A percentile compares a stretch with the other conserved stretches of the same genome.
Conservation (phyloP, 2,329 filamentous ascomycete genomes). For the Calonectria naviculata region DNA sequence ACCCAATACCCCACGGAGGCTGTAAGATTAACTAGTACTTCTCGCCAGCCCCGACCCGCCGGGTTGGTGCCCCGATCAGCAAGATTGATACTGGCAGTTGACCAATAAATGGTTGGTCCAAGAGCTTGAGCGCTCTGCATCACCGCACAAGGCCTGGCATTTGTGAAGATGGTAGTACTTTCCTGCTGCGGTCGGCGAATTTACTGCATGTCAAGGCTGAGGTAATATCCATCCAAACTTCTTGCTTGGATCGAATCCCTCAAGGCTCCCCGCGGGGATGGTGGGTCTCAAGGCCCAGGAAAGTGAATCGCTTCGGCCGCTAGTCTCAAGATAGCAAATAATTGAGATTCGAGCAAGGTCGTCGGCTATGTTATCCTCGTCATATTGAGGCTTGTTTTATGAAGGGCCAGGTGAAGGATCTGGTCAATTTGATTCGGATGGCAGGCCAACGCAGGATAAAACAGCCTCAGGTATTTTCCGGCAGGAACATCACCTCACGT, state of each 20-base stretch:
- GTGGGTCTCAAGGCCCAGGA: not conserved
- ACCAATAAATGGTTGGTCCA: conserved; percentile 47
- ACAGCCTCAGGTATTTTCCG: not conserved
- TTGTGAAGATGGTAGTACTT: conserved; percentile 31
- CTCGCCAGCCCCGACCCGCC: conserved; percentile 40
- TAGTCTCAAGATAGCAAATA: not conserved
- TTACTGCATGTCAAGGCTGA: conserved; percentile 35
- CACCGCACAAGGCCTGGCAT: conserved; percentile 32
- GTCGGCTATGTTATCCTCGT: not conserved
- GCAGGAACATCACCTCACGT: no score
- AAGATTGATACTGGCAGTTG: conserved; percentile 48
- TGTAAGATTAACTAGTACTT: conserved; percentile 30
- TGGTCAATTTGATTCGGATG: not conserved
- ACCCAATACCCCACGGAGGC: not conserved
- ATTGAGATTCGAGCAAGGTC: not conserved
- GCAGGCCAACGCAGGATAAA: not conserved
- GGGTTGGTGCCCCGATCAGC: conserved; percentile 45
- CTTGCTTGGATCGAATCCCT: not conserved
- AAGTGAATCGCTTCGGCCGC: not conserved
- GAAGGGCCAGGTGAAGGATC: not conserved
- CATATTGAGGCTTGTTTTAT: not conserved
- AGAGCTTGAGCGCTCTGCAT: conserved; percentile 42
- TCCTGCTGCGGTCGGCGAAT: conserved; percentile 30
- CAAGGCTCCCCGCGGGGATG: not conserved
- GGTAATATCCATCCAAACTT: conserved; percentile 39